Evolutionary conservation across 2,329 filamentous ascomycete genomes (phyloP), one percentile per base, ranked within the genome.

Genomic region (Lachnellula arida): DNA sequence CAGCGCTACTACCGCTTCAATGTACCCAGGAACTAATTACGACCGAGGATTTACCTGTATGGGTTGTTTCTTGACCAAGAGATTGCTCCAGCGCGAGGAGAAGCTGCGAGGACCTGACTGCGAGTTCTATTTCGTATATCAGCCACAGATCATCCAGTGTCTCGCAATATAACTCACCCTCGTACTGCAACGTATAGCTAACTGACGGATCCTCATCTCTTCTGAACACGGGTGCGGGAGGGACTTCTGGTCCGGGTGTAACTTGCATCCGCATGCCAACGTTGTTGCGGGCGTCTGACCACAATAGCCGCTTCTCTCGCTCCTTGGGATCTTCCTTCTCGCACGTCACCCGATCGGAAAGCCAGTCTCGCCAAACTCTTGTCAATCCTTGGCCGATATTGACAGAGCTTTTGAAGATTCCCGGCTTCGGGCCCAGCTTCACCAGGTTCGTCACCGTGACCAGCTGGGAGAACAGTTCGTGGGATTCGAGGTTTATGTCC

Each of bases 401-500:
- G 51, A 86, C 79, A 58, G 84, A 82, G 65, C 79, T 85, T 52
- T 82, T 73, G 61, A 90, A 86, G 0, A 88, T 68, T 4, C 83
- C 85, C 22, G 76, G 78, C 28, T 76, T 77, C 1, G 83, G 79
- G 1, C 84, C 82, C 32, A 84, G 75, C 67, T 86, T 86, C 58
- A 90, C 85, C 39, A 95, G 71, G 65, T 85, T 89, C 7, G 81
- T 81, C 23, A 82, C 76, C 5, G 83, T 80, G 67, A 86, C 87
- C 11, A 94, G 77, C 71, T 94, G 89, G 1, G 86, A 84, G 68
- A 93, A 92, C 17, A 84, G 73, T 71, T 91, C 88, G 59, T 83
- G 79, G 1, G 80, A 79, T 61, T 92, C 89, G 1, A 94, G 74
- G 46, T 77, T 76, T 43, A 93, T 68, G 8, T 80, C 80, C 56